Evolutionary conservation across 208 protist species (phyloP).

Genomic region (Wallacemonas rigidus): DNA sequence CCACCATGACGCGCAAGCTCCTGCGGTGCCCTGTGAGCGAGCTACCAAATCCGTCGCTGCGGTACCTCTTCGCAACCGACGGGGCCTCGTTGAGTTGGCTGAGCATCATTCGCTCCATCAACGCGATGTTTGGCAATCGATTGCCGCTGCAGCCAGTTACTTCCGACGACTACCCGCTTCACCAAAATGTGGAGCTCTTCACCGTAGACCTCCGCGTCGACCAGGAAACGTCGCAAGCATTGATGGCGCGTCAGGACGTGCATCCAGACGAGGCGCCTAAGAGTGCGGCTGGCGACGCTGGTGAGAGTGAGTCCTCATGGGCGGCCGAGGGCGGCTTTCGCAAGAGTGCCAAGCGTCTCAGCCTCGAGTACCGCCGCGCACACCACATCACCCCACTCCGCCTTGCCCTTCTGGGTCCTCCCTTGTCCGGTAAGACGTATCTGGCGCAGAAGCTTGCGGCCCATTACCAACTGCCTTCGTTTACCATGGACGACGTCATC

Average conservation of each 20-base stretch:
- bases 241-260: conserved; percentile 72
- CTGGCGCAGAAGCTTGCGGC: conserved; percentile 50
- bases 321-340: conserved; percentile 76
- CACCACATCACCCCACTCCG: conserved; percentile 78
- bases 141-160: conserved; percentile 44
- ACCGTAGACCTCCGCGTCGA: conserved; percentile 87
- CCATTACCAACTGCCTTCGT: conserved; percentile 82
- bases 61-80: conserved; percentile 92
- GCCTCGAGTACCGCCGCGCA: conserved; percentile 73
- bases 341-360: conserved; percentile 61
- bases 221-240: conserved; percentile 56
- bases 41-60: conserved; percentile 60
- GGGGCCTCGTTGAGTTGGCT: conserved; percentile 67
- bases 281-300: background rate
- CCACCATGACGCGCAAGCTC: conserved; percentile 76
- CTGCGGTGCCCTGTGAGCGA: conserved; percentile 46
- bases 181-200: conserved; percentile 86
- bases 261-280: conserved; percentile 28
- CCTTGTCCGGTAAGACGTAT: conserved; percentile 86
- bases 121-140: conserved; percentile 71
- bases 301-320: conserved; percentile 46
- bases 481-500: conserved; percentile 67
- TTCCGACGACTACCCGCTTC: conserved; percentile 63
- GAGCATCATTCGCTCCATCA: conserved; percentile 73
- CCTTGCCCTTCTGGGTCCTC: conserved; percentile 87